These are phyloP conservation scores for Earliella scabrosa DNA, from an alignment of 1,284 basidiomycete genomes.

Conservation along the genomic window DNA sequence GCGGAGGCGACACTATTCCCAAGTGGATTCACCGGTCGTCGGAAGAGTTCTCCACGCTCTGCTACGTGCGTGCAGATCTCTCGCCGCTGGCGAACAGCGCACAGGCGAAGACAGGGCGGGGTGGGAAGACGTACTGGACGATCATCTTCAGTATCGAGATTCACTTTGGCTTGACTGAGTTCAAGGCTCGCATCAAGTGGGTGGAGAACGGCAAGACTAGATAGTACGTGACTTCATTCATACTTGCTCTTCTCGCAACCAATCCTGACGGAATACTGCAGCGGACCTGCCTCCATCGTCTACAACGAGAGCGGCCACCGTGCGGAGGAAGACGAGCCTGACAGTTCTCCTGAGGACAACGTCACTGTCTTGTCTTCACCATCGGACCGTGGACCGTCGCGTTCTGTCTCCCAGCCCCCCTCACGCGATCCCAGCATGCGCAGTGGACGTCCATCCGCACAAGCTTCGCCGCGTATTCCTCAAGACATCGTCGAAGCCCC, in stretches of 20 bases:
- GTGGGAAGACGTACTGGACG: conserved; percentile 76
- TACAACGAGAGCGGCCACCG: conserved; percentile 79
- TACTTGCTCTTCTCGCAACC: conserved; percentile 1
- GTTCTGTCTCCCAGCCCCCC: conserved; percentile 34
- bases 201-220: conserved; percentile 67
- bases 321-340: conserved; percentile 67
- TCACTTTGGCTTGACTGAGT: conserved; percentile 80
- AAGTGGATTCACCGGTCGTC: conserved; percentile 66
- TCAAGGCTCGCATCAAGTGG: conserved; percentile 81
- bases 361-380: conserved; percentile 28
- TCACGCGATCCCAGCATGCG: conserved; percentile 30
- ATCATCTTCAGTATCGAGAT: conserved; percentile 83
- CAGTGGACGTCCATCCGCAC: conserved; percentile 23
- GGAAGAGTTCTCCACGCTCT: conserved; percentile 77
- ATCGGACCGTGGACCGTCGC: conserved; percentile 27
- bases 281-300: conserved; percentile 77
- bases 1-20: conserved; percentile 68
- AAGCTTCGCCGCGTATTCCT: conserved; percentile 26
- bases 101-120: conserved; percentile 62
- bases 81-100: conserved; percentile 72
- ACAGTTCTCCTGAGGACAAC: conserved; percentile 38
- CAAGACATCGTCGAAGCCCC: conserved; percentile 1
- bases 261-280: no score
- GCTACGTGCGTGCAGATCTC: conserved; percentile 75
- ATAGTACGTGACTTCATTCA: conserved; percentile 52